These are phyloP conservation scores for Fusarium sp. DNA, from an alignment of 2,329 filamentous ascomycete species.

Conservation along the genomic window DNA sequence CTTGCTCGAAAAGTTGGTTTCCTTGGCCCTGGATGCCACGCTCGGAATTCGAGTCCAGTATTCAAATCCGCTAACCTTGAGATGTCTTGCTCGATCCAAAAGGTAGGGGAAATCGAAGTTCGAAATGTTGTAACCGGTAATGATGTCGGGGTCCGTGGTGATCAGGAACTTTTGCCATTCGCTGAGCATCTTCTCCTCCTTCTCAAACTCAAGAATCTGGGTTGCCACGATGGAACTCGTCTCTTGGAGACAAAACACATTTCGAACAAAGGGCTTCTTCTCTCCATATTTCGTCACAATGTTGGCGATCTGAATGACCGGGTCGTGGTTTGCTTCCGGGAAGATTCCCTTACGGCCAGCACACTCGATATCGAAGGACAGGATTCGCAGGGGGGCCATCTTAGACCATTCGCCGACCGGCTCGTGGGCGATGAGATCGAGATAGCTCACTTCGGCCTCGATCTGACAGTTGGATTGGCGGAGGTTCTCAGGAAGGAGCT, in stretches of 20 bases:
- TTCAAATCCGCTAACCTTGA: slow-evolving; percentile 82
- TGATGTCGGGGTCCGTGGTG: slow-evolving; percentile 92
- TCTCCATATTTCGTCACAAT: slow-evolving; percentile 95
- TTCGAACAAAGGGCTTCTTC: slow-evolving; percentile 91
- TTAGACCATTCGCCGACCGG: slow-evolving; percentile 96
- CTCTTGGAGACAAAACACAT: slow-evolving; percentile 93
- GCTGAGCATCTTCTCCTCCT: slow-evolving; percentile 88
- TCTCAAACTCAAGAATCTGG: slow-evolving; percentile 82
- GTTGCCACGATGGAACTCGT: slow-evolving; percentile 96
- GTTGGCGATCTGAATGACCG: slow-evolving; percentile 98
- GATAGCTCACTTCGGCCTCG: slow-evolving; percentile 84
- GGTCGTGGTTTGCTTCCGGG: slow-evolving; percentile 88
- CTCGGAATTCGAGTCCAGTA: slow-evolving; percentile 84
- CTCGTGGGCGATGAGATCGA: slow-evolving; percentile 83
- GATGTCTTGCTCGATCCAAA: slow-evolving; percentile 82
- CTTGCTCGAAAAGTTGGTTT: slow-evolving; percentile 93
- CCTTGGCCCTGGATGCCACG: slow-evolving; percentile 73
- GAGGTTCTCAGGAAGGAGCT: slow-evolving; percentile 68
- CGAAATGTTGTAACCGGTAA: slow-evolving; percentile 97
- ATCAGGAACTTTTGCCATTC: slow-evolving; percentile 90
- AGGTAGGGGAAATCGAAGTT: slow-evolving; percentile 99
- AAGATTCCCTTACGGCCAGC: slow-evolving; percentile 97
- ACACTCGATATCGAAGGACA: slow-evolving; percentile 99
- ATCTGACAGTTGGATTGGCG: slow-evolving; percentile 95
- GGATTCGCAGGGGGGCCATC: slow-evolving; percentile 89